Evolutionary conservation across 805 yeast genomes (phyloP), one percentile per base, ranked within the genome.

Genomic region (Schizosaccharomyces osmophilus): DNA sequence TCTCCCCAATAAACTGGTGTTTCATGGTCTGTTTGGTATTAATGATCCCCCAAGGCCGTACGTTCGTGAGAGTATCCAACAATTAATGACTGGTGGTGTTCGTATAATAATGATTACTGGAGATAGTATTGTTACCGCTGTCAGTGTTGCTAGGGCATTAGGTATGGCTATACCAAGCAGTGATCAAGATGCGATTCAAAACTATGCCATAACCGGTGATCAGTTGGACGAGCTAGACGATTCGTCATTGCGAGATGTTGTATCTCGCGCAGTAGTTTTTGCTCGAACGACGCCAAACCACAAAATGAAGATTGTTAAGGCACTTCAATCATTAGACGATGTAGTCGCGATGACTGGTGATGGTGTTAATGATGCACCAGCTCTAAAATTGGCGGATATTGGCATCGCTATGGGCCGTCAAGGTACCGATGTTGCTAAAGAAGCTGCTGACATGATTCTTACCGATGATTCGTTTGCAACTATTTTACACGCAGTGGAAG

Each of bases 321-420:
- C 96, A 0, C 76, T 89, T 65, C 95, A 89, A 71, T 79, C 93
- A 88, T 79, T 95, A 69, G 96, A 96, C 61, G 95, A 90, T 71
- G 82, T 90, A 64, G 97, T 90, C 61, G 98, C 97, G 29, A 89
- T 90, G 96, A 89, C 97, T n/a, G 98, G 98, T 67, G 97, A 89
- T 73, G 97, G 97, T 73, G 96, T 90, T 15, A 89, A 89, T 71
- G 97, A 89, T 75, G 97, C 97, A 0, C 97, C 97, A n/a, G 97
- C 97, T 4, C 77, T 90, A 67, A 89, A 90, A 70, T 77, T 89
- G 66, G 97, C 97, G 2, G 96, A 89, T 73, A 89, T 89, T 67
- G 97, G 97, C 68, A 87, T 90, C 66, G 83, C 95, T 15, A 88
- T 89, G 78, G 76, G 76, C 63, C 81, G 80, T 66, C 83, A 85